Conservation (phyloP, 1,284 basidiomycete species). For the Chalciporus sp. region DNA sequence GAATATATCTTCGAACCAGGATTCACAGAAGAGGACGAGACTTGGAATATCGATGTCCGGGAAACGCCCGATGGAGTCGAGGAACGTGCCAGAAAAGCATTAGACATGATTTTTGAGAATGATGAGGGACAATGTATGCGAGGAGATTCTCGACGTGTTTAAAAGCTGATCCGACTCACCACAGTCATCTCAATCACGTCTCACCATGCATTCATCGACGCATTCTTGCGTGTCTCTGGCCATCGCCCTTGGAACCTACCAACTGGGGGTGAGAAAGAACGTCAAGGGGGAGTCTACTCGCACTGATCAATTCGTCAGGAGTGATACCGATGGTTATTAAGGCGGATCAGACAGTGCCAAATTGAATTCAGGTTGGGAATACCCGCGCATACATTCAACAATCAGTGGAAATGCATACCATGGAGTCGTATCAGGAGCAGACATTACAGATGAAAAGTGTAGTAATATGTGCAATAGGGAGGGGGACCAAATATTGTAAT, state of each 20-base stretch:
- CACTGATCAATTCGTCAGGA: slow-evolving; percentile 20
- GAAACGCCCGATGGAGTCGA: slow-evolving; percentile 63
- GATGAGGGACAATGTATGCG: slow-evolving; percentile 52
- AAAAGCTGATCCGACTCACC: background rate
- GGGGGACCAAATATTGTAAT: background rate
- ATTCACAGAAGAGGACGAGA: slow-evolving; percentile 73
- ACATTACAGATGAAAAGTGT: background rate
- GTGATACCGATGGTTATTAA: slow-evolving; percentile 28
- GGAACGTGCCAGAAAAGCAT: slow-evolving; percentile 51
- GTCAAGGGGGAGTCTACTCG: background rate
- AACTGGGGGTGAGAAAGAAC: slow-evolving; percentile 55
- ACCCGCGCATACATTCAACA: background rate
- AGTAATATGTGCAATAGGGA: background rate
- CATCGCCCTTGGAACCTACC: slow-evolving; percentile 48
- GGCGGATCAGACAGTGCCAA: slow-evolving; percentile 14
- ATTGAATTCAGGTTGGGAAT: slow-evolving; percentile 7
- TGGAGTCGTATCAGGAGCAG: background rate
- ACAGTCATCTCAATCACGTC: slow-evolving; percentile 66
- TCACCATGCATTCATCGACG: slow-evolving; percentile 63
- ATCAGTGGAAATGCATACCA: background rate
- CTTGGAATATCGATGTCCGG: slow-evolving; percentile 67
- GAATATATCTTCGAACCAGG: slow-evolving; percentile 64
- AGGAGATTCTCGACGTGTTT: background rate
- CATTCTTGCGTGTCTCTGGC: slow-evolving; percentile 48
- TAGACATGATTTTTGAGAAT: slow-evolving; percentile 67